Percentiles rank a stretch among this genome's conserved stretches.
These are phyloP conservation scores for Platanthera guangdongensis DNA, from an alignment of 106 monocot genomes.

Conservation along the genomic window DNA sequence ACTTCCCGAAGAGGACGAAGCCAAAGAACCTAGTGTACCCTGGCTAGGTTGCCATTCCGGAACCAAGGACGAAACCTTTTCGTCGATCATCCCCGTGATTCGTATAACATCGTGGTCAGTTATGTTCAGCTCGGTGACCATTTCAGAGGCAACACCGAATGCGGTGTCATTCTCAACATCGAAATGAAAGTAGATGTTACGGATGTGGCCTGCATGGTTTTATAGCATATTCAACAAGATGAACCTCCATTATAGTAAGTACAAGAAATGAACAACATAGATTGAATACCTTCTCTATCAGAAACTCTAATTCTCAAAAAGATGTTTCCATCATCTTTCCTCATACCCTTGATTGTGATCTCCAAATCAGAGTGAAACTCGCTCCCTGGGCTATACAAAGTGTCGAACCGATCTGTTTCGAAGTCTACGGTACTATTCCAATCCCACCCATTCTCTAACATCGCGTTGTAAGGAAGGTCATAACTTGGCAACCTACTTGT, in stretches of 20 bases:
- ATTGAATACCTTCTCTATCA: slow-evolving; percentile 34
- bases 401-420: background rate
- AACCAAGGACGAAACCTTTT: slow-evolving; percentile 31
- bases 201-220: slow-evolving; percentile 20
- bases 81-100: slow-evolving; percentile 44
- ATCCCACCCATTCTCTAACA: slow-evolving; percentile 13
- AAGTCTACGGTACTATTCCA: background rate
- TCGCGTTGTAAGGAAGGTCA: background rate
- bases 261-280: background rate
- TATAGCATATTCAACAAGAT: background rate
- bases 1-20: background rate
- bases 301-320: slow-evolving; percentile 45
- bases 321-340: slow-evolving; percentile 34
- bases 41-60: slow-evolving; percentile 21
- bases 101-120: slow-evolving; percentile 27
- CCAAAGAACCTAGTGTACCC: background rate
- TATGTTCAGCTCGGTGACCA: slow-evolving; percentile 40
- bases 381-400: slow-evolving; percentile 25
- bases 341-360: slow-evolving; percentile 47
- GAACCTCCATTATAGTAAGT: no score
- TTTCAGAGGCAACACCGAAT: slow-evolving; percentile 43
- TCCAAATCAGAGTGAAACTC: slow-evolving; percentile 22
- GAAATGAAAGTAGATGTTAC: slow-evolving; percentile 43
- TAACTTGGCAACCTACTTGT: background rate
- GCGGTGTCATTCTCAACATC: slow-evolving; percentile 36